Percentiles rank a stretch among this genome's conserved stretches.
Evolutionary conservation across 2,329 filamentous ascomycete genomes (phyloP).

Genomic region (Alternaria tenuissima): DNA sequence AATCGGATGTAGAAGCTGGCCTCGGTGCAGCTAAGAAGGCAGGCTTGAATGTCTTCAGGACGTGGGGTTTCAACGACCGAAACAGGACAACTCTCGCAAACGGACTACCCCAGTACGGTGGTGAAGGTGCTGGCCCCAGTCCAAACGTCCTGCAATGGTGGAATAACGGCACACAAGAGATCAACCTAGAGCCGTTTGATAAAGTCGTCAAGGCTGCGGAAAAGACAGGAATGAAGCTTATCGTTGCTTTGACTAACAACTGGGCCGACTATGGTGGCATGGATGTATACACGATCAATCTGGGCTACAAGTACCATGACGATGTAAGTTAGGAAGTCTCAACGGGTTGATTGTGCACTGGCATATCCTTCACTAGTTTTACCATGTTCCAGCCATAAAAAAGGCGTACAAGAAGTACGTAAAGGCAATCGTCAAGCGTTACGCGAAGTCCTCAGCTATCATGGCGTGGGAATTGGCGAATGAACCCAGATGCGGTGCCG

Average conservation of each 20-base stretch:
- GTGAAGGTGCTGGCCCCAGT: slow-evolving; percentile 57
- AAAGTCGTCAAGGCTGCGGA: slow-evolving; percentile 61
- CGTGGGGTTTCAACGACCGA: slow-evolving; percentile 67
- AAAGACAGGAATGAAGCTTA: slow-evolving; percentile 61
- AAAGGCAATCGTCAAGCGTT: slow-evolving; percentile 59
- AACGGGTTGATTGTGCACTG: background rate
- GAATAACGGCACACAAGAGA: slow-evolving; percentile 53
- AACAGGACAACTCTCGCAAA: slow-evolving; percentile 57
- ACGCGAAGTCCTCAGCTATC: slow-evolving; percentile 58
- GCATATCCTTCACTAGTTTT: slow-evolving; percentile 20
- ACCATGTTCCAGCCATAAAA: slow-evolving; percentile 60
- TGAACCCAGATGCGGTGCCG: slow-evolving; percentile 50
- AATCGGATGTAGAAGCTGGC: slow-evolving; percentile 58
- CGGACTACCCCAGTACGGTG: slow-evolving; percentile 63
- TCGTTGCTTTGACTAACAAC: slow-evolving; percentile 65
- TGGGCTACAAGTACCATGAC: slow-evolving; percentile 62
- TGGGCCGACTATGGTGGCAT: slow-evolving; percentile 69
- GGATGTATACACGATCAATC: slow-evolving; percentile 66
- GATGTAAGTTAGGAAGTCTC: slow-evolving; percentile 44
- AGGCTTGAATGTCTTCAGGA: slow-evolving; percentile 63
- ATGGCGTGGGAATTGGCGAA: slow-evolving; percentile 66
- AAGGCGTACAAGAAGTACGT: slow-evolving; percentile 61
- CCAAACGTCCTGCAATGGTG: slow-evolving; percentile 57
- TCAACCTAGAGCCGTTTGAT: slow-evolving; percentile 59
- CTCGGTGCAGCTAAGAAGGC: slow-evolving; percentile 58